Conservation (phyloP, 495 filamentous ascomycete genomes). For the Paragyromitra xinjiangensis region DNA sequence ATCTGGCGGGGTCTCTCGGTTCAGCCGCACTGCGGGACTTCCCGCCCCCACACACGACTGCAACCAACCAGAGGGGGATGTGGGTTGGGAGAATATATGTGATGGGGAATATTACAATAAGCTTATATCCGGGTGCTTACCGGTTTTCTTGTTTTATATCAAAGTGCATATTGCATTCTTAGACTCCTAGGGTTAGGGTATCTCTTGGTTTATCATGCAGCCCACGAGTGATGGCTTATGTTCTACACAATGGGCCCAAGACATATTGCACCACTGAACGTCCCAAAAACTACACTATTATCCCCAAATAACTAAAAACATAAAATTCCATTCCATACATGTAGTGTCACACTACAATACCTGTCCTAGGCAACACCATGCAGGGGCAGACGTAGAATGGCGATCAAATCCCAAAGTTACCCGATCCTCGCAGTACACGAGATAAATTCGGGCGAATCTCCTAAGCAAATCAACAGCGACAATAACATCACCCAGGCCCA, state of each 20-base stretch:
- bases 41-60: neutral
- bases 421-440: too few species aligned
- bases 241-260: neutral
- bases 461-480: too few species aligned
- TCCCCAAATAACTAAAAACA: too few species aligned
- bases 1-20: slow-evolving; percentile 10
- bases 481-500: too few species aligned
- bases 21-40: slow-evolving; percentile 5
- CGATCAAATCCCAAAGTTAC: too few species aligned
- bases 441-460: too few species aligned
- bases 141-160: neutral
- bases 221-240: neutral
- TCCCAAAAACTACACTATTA: too few species aligned
- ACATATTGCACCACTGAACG: too few species aligned
- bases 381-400: too few species aligned
- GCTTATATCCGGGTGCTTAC: neutral
- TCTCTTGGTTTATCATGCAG: neutral
- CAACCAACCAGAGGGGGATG: neutral
- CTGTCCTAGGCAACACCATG: too few species aligned
- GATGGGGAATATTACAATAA: neutral
- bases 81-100: neutral
- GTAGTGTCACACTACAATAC: too few species aligned
- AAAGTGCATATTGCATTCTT: neutral
- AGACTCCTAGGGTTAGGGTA: neutral
- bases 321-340: too few species aligned